A percentile compares a stretch with the other conserved stretches of the same genome.
Conservation (phyloP, 306 rosid species). For the Trifolium fragiferum region DNA sequence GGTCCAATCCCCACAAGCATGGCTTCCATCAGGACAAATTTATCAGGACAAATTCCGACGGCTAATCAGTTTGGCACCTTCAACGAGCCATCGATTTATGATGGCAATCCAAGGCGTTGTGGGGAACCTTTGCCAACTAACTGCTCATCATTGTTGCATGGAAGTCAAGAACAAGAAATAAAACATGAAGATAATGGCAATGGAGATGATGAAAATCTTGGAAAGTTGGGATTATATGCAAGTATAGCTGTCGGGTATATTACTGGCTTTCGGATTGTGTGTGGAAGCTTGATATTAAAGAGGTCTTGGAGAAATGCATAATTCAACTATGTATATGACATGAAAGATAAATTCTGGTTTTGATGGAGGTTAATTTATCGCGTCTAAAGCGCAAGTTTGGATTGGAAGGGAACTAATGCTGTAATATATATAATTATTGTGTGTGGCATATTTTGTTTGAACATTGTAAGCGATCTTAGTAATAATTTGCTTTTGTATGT, state of each 20-base stretch:
- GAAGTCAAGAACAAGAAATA: neutral
- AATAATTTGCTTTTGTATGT: neutral
- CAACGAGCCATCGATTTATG: neutral
- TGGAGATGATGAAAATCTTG: conserved; percentile 4
- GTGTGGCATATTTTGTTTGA: neutral
- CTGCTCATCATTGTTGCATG: neutral
- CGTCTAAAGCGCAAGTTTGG: conserved; percentile 24
- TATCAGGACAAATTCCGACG: neutral
- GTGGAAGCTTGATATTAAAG: conserved; percentile 30
- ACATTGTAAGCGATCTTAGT: neutral
- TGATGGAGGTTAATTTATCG: neutral
- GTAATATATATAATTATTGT: neutral
- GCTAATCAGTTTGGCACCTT: neutral
- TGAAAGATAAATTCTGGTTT: conserved; percentile 9
- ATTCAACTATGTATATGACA: conserved; percentile 21
- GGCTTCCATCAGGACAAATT: neutral
- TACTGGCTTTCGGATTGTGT: conserved; percentile 23
- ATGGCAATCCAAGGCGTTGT: neutral
- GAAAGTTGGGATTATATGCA: conserved; percentile 26
- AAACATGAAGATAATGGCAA: conserved; percentile 8
- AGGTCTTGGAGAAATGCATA: conserved; percentile 41
- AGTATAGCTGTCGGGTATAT: conserved; percentile 26
- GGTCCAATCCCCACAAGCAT: neutral
- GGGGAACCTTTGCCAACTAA: neutral
- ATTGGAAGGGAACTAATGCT: neutral